Evolutionary conservation across 2,329 filamentous ascomycete genomes (phyloP).

Genomic region (Aspergillus brasiliensis): DNA sequence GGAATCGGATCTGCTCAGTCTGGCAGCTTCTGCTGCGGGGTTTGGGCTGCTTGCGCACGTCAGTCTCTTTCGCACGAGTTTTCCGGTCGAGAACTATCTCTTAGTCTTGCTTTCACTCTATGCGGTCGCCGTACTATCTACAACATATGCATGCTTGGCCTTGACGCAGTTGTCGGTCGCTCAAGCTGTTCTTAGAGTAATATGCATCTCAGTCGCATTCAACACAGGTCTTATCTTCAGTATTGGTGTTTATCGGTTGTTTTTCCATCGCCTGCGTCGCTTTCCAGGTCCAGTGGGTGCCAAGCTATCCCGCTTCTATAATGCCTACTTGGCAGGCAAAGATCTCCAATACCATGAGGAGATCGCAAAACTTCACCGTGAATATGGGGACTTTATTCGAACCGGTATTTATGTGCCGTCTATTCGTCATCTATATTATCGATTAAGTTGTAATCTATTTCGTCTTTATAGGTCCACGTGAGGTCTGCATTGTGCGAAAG

Average conservation of each 20-base stretch:
- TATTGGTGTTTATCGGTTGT: slow-evolving; percentile 29
- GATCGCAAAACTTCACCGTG: slow-evolving; percentile 22
- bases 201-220: background rate
- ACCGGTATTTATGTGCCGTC: slow-evolving; percentile 22
- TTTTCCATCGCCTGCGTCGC: slow-evolving; percentile 27
- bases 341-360: slow-evolving; percentile 19
- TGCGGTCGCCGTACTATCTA: background rate
- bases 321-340: slow-evolving; percentile 14
- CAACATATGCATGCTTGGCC: background rate
- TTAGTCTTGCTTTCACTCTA: slow-evolving; percentile 1
- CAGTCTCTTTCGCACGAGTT: slow-evolving; percentile 7
- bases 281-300: slow-evolving; percentile 31
- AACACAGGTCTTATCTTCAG: slow-evolving; percentile 13
- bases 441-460: background rate
- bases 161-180: background rate
- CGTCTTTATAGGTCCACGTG: slow-evolving; percentile 3
- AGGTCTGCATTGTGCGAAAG: slow-evolving; percentile 9
- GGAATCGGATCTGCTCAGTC: background rate
- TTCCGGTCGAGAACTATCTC: slow-evolving; percentile 14
- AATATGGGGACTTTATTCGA: slow-evolving; percentile 33
- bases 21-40: background rate
- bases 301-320: slow-evolving; percentile 24
- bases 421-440: background rate
- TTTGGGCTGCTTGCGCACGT: slow-evolving; percentile 5
- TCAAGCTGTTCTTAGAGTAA: background rate